Evolutionary conservation across 441 rosid species (phyloP).

Genomic region (Euphorbia celastroides): DNA sequence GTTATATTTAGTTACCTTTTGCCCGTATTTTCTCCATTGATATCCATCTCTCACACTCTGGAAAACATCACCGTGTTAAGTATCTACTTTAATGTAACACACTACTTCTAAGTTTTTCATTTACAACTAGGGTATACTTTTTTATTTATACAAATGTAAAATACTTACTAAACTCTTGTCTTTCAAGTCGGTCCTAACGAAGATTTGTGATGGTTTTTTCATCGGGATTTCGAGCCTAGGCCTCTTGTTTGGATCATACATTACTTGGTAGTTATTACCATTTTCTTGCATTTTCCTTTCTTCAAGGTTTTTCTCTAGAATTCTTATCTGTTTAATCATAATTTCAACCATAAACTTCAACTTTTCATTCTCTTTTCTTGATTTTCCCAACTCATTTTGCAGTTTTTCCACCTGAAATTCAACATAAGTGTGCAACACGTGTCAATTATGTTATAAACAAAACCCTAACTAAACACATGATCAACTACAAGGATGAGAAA

Average conservation of each 20-base stretch:
- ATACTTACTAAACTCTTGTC: slow-evolving; percentile 37
- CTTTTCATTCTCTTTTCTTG: slow-evolving; percentile 28
- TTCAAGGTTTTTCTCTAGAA: slow-evolving; percentile 17
- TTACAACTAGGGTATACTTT: too few relatives aligned
- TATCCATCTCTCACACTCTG: slow-evolving; percentile 87
- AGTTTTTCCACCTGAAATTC: slow-evolving; percentile 21
- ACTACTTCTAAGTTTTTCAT: too few relatives aligned
- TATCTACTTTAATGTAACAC: too few relatives aligned
- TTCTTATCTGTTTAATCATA: slow-evolving; percentile 23
- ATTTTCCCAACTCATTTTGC: slow-evolving; percentile 22
- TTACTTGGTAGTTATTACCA: background rate
- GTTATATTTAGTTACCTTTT: slow-evolving; percentile 91
- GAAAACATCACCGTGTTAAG: background rate
- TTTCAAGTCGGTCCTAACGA: slow-evolving; percentile 25
- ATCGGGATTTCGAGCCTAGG: slow-evolving; percentile 20
- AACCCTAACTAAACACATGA: background rate
- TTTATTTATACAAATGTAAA: too few relatives aligned
- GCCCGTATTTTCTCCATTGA: slow-evolving; percentile 98
- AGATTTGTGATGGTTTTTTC: slow-evolving; percentile 20
- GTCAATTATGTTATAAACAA: background rate
- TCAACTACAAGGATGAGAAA: too few relatives aligned
- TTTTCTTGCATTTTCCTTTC: slow-evolving; percentile 9
- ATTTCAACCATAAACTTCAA: slow-evolving; percentile 26
- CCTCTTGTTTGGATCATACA: slow-evolving; percentile 16
- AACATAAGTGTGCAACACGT: background rate